Evolutionary conservation across 2,329 filamentous ascomycete genomes (phyloP).

Genomic region (Beauveria sp.): DNA sequence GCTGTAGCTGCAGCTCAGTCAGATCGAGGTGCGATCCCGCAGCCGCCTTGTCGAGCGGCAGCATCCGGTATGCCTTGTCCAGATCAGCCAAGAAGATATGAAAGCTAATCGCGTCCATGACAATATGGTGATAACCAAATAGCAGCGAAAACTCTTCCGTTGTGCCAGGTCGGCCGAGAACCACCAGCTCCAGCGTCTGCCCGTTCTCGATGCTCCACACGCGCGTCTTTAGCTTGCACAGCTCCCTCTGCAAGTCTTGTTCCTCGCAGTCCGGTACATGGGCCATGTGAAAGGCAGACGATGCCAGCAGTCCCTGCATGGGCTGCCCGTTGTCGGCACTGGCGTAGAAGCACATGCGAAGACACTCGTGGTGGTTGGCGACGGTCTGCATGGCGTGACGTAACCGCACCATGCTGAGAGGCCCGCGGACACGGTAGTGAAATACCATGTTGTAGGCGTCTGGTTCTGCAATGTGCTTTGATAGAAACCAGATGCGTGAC

Average conservation of each 20-base stretch:
- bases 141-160: conserved; percentile 31
- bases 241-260: conserved; percentile 22
- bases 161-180: conserved; percentile 25
- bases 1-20: conserved; percentile 22
- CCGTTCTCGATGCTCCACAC: conserved; percentile 29
- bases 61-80: conserved; percentile 29
- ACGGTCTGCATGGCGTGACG: conserved; percentile 25
- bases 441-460: conserved; percentile 33
- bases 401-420: conserved; percentile 23
- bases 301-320: conserved; percentile 20
- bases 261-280: conserved; percentile 14
- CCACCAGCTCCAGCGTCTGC: conserved; percentile 22
- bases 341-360: conserved; percentile 24
- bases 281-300: conserved; percentile 21
- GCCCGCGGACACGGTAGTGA: conserved; percentile 24
- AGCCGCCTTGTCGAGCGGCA: neutral
- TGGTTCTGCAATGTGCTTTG: conserved; percentile 25
- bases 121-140: conserved; percentile 40
- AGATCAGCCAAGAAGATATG: conserved; percentile 37
- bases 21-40: conserved; percentile 21
- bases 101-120: conserved; percentile 40
- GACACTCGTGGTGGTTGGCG: conserved; percentile 23
- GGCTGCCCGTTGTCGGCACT: conserved; percentile 13
- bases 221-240: conserved; percentile 22
- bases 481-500: conserved; percentile 33